Base-by-base conservation (phyloP, 176 grass and related monocot genomes). In the Cocos nucifera region DNA sequence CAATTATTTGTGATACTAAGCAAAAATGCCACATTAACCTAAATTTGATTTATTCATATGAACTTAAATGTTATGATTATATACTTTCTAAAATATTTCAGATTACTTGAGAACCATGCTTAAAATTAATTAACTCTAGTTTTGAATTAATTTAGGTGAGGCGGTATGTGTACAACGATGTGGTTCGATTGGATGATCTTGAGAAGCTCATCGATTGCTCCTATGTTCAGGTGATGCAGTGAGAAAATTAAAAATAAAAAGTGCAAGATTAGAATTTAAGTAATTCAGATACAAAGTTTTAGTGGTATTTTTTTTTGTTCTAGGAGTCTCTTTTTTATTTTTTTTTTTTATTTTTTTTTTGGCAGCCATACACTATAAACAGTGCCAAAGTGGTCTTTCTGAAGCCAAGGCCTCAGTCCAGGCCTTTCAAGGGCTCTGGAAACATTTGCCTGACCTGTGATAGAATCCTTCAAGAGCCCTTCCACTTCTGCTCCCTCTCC, bases 401-500 rank as follows among this genome's bases (percentile, higher is more conserved):
- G 25, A 98, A 82, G 82, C 87, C 79, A 9, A 70, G 93, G 84
- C 93, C 93, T 51, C 93, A 98, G 60, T 92, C 87, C 3, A 88
- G 88, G 88, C 93, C 87, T 14, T 98, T 83, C 72, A 98, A 98
- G 77, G 93, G 87, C 16, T 92, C 81, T 62, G 93, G 84, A 67
- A 97, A 97, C 70, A 61, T 92, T 66, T 97, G 93, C 87, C 32
- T 88, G 59, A 85, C 93, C 21, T 97, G 93, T 76, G 87, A 88
- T 73, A 70, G 93, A 64, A 88, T 97, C 65, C 93, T 97, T 49
- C 93, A 97, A 64, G 84, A 97, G 84, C 93, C 93, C n/a, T 97
- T 97, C 76, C 87, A 86, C 62, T 92, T 97, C 75, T 97, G 93
- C 81, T 97, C 77, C 81, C 87, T 97, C 58, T 91, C 93, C 10